Conservation (phyloP, 495 filamentous ascomycete genomes). For the Tuber indicum region DNA sequence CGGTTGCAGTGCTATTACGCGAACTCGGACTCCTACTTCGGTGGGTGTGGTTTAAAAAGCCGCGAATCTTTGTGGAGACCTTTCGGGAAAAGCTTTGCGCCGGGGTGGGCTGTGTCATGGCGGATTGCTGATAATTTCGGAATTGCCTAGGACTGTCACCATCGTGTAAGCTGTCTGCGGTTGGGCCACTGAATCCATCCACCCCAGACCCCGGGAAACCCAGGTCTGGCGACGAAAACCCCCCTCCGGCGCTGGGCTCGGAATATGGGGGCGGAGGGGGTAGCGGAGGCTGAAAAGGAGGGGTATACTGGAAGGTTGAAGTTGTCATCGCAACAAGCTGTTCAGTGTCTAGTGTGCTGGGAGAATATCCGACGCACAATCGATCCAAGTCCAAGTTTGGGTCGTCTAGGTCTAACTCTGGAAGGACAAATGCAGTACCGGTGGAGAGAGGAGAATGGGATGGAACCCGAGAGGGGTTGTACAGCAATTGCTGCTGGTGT, state of each 20-base stretch:
- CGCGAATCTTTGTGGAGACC: slow-evolving; percentile 36
- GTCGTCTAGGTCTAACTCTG: background rate
- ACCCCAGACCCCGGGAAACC: background rate
- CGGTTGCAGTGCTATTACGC: slow-evolving; percentile 13
- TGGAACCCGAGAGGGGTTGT: background rate
- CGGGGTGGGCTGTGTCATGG: slow-evolving; percentile 14
- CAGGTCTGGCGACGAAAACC: background rate
- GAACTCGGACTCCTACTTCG: slow-evolving; percentile 30
- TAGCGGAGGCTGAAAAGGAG: background rate
- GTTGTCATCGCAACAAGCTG: slow-evolving; percentile 6
- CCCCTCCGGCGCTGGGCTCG: background rate
- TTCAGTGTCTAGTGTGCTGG: background rate
- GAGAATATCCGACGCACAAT: background rate
- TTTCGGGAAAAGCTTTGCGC: slow-evolving; percentile 34
- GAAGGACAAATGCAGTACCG: background rate
- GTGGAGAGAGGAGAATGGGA: background rate
- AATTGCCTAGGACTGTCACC: slow-evolving; percentile 5
- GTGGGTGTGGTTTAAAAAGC: slow-evolving; percentile 24
- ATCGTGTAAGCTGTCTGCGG: slow-evolving; percentile 4
- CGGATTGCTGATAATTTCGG: background rate
- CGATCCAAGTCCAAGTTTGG: background rate
- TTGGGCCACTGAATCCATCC: background rate
- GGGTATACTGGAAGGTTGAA: slow-evolving; percentile 3
- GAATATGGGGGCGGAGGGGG: slow-evolving; percentile 3
- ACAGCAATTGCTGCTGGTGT: background rate